Conservation (phyloP, 1,284 basidiomycete species). For the Meripilus lineatus region DNA sequence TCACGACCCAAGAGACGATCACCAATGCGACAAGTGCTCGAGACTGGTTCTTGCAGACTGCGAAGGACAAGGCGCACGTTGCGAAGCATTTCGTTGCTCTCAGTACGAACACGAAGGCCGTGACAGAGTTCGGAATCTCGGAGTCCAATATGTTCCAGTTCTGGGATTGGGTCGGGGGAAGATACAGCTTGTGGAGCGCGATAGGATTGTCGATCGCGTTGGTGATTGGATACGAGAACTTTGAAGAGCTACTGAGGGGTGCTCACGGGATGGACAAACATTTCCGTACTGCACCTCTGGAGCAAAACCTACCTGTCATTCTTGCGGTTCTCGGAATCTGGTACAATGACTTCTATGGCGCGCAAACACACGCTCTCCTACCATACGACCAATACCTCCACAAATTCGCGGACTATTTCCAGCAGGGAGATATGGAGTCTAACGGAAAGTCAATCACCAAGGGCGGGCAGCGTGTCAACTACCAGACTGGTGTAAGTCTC, state of each 20-base stretch:
- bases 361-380: conserved; percentile 92
- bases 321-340: conserved; percentile 92
- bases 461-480: conserved; percentile 86
- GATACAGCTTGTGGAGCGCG: conserved; percentile 98
- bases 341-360: conserved; percentile 98
- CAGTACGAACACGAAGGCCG: conserved; percentile 93
- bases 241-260: conserved; percentile 84
- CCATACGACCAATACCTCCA: conserved; percentile 99
- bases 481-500: conserved; percentile 88
- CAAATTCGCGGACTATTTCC: conserved; percentile 99
- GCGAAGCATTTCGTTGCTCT: conserved; percentile 99
- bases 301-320: conserved; percentile 91
- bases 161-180: conserved; percentile 99
- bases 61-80: conserved; percentile 87
- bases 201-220: conserved; percentile 95
- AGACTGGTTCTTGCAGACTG: conserved; percentile 88
- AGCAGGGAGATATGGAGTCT: conserved; percentile 99
- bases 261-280: conserved; percentile 98
- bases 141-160: conserved; percentile 98
- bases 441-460: conserved; percentile 98
- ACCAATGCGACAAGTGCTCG: conserved; percentile 95
- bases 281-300: conserved; percentile 85
- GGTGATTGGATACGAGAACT: conserved; percentile 92
- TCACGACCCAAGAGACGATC: conserved; percentile 99
- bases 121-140: conserved; percentile 93